Evolutionary conservation across 2,329 filamentous ascomycete species (phyloP), one percentile per base, ranked within the genome.

Genomic region (Penicillium sp.): DNA sequence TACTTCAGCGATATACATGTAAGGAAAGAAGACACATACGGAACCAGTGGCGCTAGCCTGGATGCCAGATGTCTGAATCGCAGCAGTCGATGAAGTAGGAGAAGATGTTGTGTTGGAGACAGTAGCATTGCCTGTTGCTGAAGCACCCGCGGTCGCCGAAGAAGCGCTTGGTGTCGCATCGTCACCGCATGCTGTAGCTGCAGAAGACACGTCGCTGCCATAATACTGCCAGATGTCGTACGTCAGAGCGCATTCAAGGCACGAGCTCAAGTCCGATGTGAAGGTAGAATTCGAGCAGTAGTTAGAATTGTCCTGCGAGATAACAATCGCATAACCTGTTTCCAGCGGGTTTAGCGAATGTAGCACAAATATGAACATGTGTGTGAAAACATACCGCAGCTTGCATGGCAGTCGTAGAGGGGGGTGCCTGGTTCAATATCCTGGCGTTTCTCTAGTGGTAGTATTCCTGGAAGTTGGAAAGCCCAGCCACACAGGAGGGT

Each of bases 211-310:
- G 9, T 69, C 66, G 18, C 61, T 56, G 16, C 75, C 73, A 50
- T 80, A 80, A 59, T 73, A 69, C 45, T 70, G 62, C 77, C 77
- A 79, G 61, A 80, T 76, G 28, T 77, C 65, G 52, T 71, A 73
- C 20, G 71, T 63, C 30, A 72, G 59, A 43, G 77, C 77, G 57
- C 78, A 80, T 47, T 74, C 65, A 26, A 80, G 69, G 61, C 70
- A 72, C 5, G 56, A 65, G 12, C 60, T 57, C n/a, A 71, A 61
- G 16, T 64, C 55, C 3, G 63, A 60, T 8, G 60, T 67, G 60
- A 64, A 67, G n/a, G 63, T 68, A 1, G 67, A 57, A 45, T 63
- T 62, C 35, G 61, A 57, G 59, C 67, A 72, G 57, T 65, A 67
- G 30, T 65, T 61, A 20, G 60, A 52, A 14, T 61, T 60, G 18